Evolutionary conservation across 495 filamentous ascomycete genomes (phyloP).

Genomic region (Trichoderma gamsii): DNA sequence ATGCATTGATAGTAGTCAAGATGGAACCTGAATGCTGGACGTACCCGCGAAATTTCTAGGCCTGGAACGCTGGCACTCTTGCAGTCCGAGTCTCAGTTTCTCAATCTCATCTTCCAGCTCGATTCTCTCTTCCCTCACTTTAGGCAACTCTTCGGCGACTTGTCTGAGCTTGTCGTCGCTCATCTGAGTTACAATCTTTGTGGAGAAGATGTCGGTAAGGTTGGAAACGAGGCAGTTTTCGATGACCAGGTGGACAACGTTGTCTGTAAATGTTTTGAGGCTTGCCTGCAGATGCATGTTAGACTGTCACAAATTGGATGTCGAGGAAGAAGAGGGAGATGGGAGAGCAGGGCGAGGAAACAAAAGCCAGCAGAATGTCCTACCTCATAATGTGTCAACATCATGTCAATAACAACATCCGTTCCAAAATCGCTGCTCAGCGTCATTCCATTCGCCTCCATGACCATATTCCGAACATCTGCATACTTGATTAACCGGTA

Average conservation of each 20-base stretch:
- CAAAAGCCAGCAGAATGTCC: no score
- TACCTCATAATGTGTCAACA: constrained; percentile 35
- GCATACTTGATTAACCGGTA: neutral
- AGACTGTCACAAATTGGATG: no score
- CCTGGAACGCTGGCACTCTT: neutral
- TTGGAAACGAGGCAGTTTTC: constrained; percentile 29
- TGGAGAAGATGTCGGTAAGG: constrained; percentile 22
- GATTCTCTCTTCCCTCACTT: neutral
- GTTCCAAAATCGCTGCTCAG: constrained; percentile 25
- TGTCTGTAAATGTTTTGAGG: constrained; percentile 24
- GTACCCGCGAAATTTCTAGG: neutral
- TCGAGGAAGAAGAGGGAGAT: no score
- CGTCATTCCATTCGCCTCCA: neutral
- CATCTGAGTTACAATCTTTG: constrained; percentile 21
- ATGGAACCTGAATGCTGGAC: no score
- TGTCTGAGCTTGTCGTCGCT: constrained; percentile 17
- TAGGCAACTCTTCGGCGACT: constrained; percentile 23
- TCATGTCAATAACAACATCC: constrained; percentile 30
- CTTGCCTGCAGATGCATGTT: no score
- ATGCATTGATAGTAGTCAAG: no score
- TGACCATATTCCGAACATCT: constrained; percentile 7
- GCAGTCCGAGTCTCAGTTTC: constrained; percentile 19
- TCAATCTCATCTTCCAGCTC: constrained; percentile 10
- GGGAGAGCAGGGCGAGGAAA: no score
- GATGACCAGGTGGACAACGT: constrained; percentile 25